These are phyloP conservation scores for Penicillium sp. DNA, from an alignment of 2,329 filamentous ascomycete genomes.

Conservation along the genomic window DNA sequence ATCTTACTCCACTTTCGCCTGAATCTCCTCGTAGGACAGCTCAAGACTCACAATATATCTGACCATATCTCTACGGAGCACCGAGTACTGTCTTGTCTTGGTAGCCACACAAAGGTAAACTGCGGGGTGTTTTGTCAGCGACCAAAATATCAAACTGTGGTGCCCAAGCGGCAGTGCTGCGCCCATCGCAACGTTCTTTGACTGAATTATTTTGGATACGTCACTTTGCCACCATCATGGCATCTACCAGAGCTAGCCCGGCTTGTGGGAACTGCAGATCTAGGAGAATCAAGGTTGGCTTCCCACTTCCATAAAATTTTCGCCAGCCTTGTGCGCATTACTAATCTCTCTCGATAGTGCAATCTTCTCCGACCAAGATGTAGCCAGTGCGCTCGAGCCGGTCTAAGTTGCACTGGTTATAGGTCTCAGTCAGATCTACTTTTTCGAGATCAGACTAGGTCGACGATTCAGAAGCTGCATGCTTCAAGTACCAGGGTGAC, in stretches of 20 bases:
- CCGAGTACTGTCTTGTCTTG: not conserved
- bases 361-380: conserved; percentile 4
- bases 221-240: not conserved
- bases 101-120: not conserved
- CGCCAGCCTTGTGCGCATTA: not conserved
- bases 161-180: not conserved
- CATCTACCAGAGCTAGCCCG: conserved; percentile 1
- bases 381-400: conserved; percentile 5
- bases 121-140: not conserved
- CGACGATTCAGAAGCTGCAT: not conserved
- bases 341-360: not conserved
- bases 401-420: conserved; percentile 1
- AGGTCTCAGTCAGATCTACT: conserved; percentile 5
- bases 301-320: too few relatives aligned
- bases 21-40: not conserved
- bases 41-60: not conserved
- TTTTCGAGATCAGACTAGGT: conserved; percentile 5
- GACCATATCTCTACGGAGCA: too few relatives aligned
- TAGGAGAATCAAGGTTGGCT: conserved; percentile 1
- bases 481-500: not conserved
- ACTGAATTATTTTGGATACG: not conserved
- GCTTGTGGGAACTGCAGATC: conserved; percentile 5
- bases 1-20: not conserved
- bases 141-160: not conserved
- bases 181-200: not conserved